Conservation (phyloP, 2,329 filamentous ascomycete genomes). For the Davidsoniella virescens region DNA sequence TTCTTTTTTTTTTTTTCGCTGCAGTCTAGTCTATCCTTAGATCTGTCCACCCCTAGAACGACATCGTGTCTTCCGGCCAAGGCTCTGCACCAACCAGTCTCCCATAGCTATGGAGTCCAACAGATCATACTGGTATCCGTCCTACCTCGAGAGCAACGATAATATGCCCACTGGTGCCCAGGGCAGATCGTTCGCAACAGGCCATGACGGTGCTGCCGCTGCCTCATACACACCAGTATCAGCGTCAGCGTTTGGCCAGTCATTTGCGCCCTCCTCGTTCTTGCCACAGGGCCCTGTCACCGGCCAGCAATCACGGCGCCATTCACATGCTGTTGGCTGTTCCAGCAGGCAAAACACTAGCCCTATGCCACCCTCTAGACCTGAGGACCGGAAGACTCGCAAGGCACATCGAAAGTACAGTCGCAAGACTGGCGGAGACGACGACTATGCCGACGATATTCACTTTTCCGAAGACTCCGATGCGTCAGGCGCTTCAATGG, state of each 20-base stretch:
- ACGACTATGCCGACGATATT: neutral
- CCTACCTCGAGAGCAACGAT: too few relatives aligned
- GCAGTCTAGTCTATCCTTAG: too few relatives aligned
- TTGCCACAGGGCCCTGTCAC: slow-evolving; percentile 2
- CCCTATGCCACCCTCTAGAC: slow-evolving; percentile 2
- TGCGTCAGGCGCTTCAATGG: neutral
- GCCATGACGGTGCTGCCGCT: neutral
- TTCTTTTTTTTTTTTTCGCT: too few relatives aligned
- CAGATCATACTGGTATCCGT: too few relatives aligned
- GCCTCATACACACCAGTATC: slow-evolving; percentile 8
- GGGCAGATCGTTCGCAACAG: neutral
- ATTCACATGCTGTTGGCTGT: slow-evolving; percentile 3
- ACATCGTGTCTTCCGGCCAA: too few relatives aligned
- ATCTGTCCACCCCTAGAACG: too few relatives aligned
- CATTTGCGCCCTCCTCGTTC: slow-evolving; percentile 9
- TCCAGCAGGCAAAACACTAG: neutral
- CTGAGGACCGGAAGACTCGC: neutral
- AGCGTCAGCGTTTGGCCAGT: slow-evolving; percentile 14
- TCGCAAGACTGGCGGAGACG: neutral
- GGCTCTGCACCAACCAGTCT: too few relatives aligned
- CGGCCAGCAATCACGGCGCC: slow-evolving; percentile 8
- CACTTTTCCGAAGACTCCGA: slow-evolving; percentile 5
- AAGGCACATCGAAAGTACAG: neutral
- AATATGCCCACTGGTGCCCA: too few relatives aligned
- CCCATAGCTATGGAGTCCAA: too few relatives aligned